Evolutionary conservation across 169 alveolate species (phyloP), one percentile per base, ranked within the genome.

Genomic region (Cryptosporidium bovis): DNA sequence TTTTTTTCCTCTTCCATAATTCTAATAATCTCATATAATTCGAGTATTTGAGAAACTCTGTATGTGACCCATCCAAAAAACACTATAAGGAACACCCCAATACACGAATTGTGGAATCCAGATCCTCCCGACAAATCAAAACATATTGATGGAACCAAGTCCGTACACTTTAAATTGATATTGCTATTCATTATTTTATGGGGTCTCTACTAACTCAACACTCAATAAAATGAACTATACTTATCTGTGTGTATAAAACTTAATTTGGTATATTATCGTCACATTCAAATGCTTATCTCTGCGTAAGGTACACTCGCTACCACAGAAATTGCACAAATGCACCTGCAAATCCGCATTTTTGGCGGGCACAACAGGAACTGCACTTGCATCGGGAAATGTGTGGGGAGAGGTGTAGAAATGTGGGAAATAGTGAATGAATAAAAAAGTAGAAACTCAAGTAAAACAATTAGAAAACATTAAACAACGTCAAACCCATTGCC

Each of bases 91-190:
- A 77, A 2, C 8, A 77, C 58, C 10, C 65, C 64, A 15, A 77
- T 46, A 40, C 44, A 58, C 10, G 64, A 44, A n/a, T 77, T 77
- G 31, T 77, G 87, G 55, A 62, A 77, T 13, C 87, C 87, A 16
- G 87, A 71, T 34, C 77, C 71, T 55, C 87, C 87, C 10, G 33
- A 27, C n/a, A 33, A 13, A 50, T 77, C 87, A 24, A 77, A 60
- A 46, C 87, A 77, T 24, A 77, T 20, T 20, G 87, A 55, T 13
- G 87, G 87, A 60, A 56, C 24, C 31, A 77, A 34, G 16, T 27
- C 46, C 46, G 87, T 33, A 5, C 87, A 77, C n/a, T 71, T 64
- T 53, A 71, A 55, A 13, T 55, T 6, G 0, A 20, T 40, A 8
- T 40, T 40, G 48, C 48, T 40, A 8, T 40, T 40, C 48, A 40